These are phyloP conservation scores for Entomortierella beljakovae DNA, from an alignment of 192 early-diverging fungal genomes.

Conservation along the genomic window DNA sequence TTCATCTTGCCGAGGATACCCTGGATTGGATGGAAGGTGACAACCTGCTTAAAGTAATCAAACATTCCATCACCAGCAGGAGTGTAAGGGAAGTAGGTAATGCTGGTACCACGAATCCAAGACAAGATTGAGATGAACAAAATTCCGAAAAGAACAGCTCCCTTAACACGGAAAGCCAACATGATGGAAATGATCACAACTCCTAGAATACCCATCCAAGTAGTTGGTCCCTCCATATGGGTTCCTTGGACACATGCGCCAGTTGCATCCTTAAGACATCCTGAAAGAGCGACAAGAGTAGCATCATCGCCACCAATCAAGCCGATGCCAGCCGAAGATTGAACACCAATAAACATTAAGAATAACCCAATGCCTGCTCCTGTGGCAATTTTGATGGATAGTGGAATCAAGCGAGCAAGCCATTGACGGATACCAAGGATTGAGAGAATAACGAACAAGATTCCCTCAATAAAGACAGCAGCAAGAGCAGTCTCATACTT, in stretches of 20 bases:
- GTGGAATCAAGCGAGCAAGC: slow-evolving; percentile 79
- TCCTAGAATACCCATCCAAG: slow-evolving; percentile 82
- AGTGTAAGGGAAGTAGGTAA: slow-evolving; percentile 87
- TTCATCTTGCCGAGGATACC: slow-evolving; percentile 67
- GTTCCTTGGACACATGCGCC: slow-evolving; percentile 66
- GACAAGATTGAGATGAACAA: slow-evolving; percentile 76
- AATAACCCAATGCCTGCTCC: slow-evolving; percentile 84
- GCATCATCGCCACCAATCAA: slow-evolving; percentile 69
- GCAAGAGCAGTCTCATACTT: slow-evolving; percentile 76
- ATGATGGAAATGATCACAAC: slow-evolving; percentile 76
- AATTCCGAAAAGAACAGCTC: slow-evolving; percentile 80
- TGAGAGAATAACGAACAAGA: slow-evolving; percentile 82
- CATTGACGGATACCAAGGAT: slow-evolving; percentile 83
- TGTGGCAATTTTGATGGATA: slow-evolving; percentile 78
- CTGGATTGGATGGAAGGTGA: slow-evolving; percentile 72
- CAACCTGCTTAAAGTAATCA: slow-evolving; percentile 79
- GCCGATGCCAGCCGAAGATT: slow-evolving; percentile 84
- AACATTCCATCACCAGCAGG: slow-evolving; percentile 68
- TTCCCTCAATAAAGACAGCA: slow-evolving; percentile 87
- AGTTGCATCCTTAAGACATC: slow-evolving; percentile 59
- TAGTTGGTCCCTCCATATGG: slow-evolving; percentile 73
- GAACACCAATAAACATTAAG: slow-evolving; percentile 79
- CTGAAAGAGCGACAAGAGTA: slow-evolving; percentile 76
- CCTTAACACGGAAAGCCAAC: slow-evolving; percentile 75
- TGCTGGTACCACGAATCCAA: slow-evolving; percentile 74